These are phyloP conservation scores for Boletus smithii DNA, from an alignment of 1,284 basidiomycete genomes.

Conservation along the genomic window DNA sequence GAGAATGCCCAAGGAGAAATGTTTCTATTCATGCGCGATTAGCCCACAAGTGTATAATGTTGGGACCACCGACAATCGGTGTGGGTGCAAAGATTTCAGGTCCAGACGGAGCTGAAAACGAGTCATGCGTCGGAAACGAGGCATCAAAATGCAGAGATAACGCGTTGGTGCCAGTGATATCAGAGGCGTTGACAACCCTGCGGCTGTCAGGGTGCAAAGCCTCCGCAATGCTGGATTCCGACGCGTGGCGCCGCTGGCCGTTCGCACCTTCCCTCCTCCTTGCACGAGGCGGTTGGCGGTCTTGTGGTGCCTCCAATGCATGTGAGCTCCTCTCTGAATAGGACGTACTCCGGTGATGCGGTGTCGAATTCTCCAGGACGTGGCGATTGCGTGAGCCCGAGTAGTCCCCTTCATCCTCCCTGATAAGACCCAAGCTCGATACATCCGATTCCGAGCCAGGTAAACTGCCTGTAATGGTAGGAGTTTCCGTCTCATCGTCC, in stretches of 20 bases:
- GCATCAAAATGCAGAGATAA: slow-evolving; percentile 37
- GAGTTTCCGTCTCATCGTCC: slow-evolving; percentile 19
- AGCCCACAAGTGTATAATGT: slow-evolving; percentile 34
- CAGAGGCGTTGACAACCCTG: slow-evolving; percentile 18
- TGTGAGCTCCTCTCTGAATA: slow-evolving; percentile 17
- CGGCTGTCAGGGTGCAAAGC: slow-evolving; percentile 17
- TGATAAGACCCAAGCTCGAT: slow-evolving; percentile 32
- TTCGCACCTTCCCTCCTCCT: slow-evolving; percentile 23
- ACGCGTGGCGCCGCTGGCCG: slow-evolving; percentile 20
- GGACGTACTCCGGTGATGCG: slow-evolving; percentile 20
- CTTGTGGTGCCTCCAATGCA: slow-evolving; percentile 11
- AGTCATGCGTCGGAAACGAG: slow-evolving; percentile 31
- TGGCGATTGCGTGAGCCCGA: slow-evolving; percentile 11
- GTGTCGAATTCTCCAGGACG: slow-evolving; percentile 11
- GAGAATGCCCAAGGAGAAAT: background rate
- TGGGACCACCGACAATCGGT: slow-evolving; percentile 33
- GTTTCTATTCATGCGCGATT: slow-evolving; percentile 28
- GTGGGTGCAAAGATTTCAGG: slow-evolving; percentile 34
- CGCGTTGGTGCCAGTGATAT: slow-evolving; percentile 28
- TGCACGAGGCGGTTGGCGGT: slow-evolving; percentile 19
- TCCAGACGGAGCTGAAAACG: slow-evolving; percentile 23
- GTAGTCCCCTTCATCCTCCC: slow-evolving; percentile 29
- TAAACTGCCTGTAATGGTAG: slow-evolving; percentile 21
- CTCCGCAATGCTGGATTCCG: slow-evolving; percentile 24
- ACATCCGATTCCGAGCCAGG: slow-evolving; percentile 16